These are phyloP conservation scores for Cordyceps cicadae DNA, from an alignment of 2,329 filamentous ascomycete genomes.

Conservation along the genomic window DNA sequence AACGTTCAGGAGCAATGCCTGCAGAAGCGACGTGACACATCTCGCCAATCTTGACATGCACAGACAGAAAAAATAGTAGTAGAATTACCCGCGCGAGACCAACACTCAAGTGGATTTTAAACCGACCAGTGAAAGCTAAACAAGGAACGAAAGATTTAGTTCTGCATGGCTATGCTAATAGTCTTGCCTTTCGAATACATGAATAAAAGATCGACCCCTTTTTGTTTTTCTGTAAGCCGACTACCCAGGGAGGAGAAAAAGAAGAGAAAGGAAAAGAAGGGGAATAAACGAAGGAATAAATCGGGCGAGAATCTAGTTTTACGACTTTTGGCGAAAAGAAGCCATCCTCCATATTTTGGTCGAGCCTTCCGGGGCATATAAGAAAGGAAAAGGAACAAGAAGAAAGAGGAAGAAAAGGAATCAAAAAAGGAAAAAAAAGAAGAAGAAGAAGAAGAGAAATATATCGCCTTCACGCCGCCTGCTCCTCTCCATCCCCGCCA, in stretches of 20 bases:
- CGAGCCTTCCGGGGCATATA: background rate
- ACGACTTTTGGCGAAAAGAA: background rate
- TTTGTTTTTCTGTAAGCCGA: background rate
- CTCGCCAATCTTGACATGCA: too few species aligned
- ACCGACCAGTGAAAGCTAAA: background rate
- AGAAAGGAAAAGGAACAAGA: too few species aligned
- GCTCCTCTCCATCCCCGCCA: background rate
- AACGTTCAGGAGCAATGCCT: too few species aligned
- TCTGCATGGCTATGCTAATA: conserved; percentile 6
- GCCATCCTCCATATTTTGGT: background rate
- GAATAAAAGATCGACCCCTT: background rate
- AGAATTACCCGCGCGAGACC: background rate
- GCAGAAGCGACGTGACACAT: too few species aligned
- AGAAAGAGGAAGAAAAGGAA: background rate
- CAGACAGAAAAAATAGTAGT: too few species aligned
- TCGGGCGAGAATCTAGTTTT: background rate
- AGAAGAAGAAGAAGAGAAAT: background rate
- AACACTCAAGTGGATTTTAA: background rate
- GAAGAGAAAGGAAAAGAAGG: background rate
- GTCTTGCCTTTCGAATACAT: background rate
- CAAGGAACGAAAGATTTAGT: background rate
- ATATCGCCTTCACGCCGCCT: background rate
- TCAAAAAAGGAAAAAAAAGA: too few species aligned
- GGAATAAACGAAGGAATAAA: background rate
- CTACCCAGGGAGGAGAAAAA: background rate